Evolutionary conservation across 2,329 filamentous ascomycete genomes (phyloP), one percentile per base, ranked within the genome.

Genomic region (Trichoderma brevicompactum): DNA sequence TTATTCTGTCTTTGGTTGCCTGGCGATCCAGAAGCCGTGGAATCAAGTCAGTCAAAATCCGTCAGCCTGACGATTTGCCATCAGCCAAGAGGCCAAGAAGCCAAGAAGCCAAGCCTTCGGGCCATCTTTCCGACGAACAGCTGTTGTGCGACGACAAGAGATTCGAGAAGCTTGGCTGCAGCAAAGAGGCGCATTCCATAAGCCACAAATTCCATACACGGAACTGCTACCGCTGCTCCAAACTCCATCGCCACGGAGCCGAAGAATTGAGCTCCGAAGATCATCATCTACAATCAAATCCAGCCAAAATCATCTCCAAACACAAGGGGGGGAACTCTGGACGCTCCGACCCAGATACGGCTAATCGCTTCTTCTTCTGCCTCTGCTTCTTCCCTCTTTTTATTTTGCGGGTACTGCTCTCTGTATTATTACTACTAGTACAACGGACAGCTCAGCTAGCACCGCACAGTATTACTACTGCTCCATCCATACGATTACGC

Each of bases 141-240:
- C 59, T 63, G 49, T 23, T 63, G 49, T 63, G 59, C 28, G 23
- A 53, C 59, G 28, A 58, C 17, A 32, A 52, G 28, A 8, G 28
- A n/a, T 62, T 43, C 48, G 48, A 52, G 48, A 46, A 46, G 40
- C 48, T 53, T 40, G 38, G 38, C 40, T 41, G 58, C 44, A 60
- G 56, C 55, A 32, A 9, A 23, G 46, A 38, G 13, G 41, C 41
- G 23, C 23, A 28, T 28, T 28, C 23, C 23, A 28, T 3, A 28
- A 2, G 23, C 23, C 23, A 28, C 23, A 28, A 3, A 28, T 28
- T 28, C 23, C 23, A 28, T 28, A 28, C 23, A 28, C 23, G 23
- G 23, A 2, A 28, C 23, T 28, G 23, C 23, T 28, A 28, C 23
- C 5, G 23, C 23, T 28, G 23, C 23, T 28, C 23, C 23, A 28